Base-by-base conservation (phyloP, 2,329 filamentous ascomycete genomes). In the Talaromyces verruculosus region DNA sequence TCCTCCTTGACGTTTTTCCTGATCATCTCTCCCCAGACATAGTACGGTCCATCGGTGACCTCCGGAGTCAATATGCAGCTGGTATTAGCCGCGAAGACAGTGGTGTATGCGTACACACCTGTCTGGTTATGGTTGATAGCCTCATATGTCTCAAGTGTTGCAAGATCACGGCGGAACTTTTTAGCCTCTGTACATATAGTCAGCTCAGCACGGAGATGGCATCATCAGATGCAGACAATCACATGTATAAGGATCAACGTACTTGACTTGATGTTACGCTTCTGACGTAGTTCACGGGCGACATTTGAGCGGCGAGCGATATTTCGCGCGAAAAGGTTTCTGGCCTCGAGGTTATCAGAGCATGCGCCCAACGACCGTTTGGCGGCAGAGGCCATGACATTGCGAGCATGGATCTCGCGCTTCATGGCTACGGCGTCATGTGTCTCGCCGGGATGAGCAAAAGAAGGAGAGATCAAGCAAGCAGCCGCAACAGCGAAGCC, bases 41-140 rank as follows among this genome's bases (percentile, higher is more conserved):
- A 82, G 72, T 82, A 83, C 0, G 80, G 81, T 0, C 81, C 80
- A 55, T 79, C 78, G 10, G 79, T 79, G 66, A 79, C 72, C 39
- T 80, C 80, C 0, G 81, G 81, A 0, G 79, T 74, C 61, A 82
- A 69, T 45, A 81, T 77, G 65, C 79, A 81, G 70, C 76, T 79
- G 10, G 78, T 81, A 70, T 82, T 81, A 37, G 78, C 76, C 2
- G 55, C 19, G 15, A n/a, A 59, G 17, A 47, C 43, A 22, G 43
- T 22, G 19, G n/a, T 47, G 43, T 47, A 47, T 47, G 43, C 19
- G 43, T 47, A 47, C 10, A 22, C 19, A 13, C 43, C 43, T 25
- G 43, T 47, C 43, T 47, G 43, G 8, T 47, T 47, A 17, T 47
- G 43, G 19, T 47, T 47, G 43, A 47, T 47, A 22, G 43, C 43